phyloP scores from a whole-genome alignment of 106 monocot species.

The Dioscorea zingiberensis region DNA sequence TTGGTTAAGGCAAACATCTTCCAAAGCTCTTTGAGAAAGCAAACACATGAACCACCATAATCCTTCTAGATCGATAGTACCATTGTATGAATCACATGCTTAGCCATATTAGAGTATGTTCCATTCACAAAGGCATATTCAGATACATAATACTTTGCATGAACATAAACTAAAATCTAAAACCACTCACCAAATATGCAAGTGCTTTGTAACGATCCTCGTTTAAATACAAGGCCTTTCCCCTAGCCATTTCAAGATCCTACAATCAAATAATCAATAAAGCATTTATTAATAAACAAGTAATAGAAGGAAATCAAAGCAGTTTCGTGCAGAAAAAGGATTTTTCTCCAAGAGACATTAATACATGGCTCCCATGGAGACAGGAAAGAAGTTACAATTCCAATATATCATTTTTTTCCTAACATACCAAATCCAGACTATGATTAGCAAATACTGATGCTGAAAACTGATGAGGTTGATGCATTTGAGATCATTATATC shows the following conservation, averaged over 20 bases:
- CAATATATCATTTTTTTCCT: background rate
- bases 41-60: too few relatives aligned
- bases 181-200: slow-evolving; percentile 51
- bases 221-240: slow-evolving; percentile 73
- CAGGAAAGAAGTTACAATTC: background rate
- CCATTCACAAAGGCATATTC: too few relatives aligned
- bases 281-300: background rate
- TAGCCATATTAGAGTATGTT: too few relatives aligned
- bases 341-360: background rate
- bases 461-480: too few relatives aligned
- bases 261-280: slow-evolving; percentile 16
- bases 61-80: too few relatives aligned
- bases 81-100: too few relatives aligned
- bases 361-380: background rate
- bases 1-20: too few relatives aligned
- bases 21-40: too few relatives aligned
- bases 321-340: background rate
- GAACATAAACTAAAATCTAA: too few relatives aligned
- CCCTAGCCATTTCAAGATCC: slow-evolving; percentile 72
- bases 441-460: background rate
- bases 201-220: slow-evolving; percentile 77
- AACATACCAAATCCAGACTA: background rate
- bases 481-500: too few relatives aligned
- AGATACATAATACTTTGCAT: too few relatives aligned
- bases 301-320: background rate